phyloP scores from a whole-genome alignment of 2,329 filamentous ascomycete genomes.

The Talaromyces atroroseus region DNA sequence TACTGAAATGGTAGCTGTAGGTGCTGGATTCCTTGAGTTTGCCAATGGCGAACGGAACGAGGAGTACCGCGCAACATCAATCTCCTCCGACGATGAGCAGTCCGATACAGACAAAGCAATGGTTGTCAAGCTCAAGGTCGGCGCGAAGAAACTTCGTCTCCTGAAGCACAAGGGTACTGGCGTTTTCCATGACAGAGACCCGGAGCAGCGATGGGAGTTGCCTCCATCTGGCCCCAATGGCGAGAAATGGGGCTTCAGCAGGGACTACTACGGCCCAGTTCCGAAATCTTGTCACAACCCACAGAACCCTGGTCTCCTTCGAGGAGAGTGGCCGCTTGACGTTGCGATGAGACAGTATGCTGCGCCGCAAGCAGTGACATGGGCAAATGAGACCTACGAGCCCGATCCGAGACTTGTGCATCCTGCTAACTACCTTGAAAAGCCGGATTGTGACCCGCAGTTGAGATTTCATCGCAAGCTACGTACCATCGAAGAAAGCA shows the following conservation, averaged over 20 bases:
- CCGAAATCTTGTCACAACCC: slow-evolving; percentile 5
- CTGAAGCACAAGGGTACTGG: slow-evolving; percentile 12
- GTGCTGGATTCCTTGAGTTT: slow-evolving; percentile 11
- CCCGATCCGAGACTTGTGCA: slow-evolving; percentile 13
- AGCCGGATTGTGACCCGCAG: slow-evolving; percentile 7
- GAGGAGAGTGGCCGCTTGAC: slow-evolving; percentile 12
- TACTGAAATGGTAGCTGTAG: slow-evolving; percentile 3
- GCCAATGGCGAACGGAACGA: neutral
- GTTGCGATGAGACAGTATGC: slow-evolving; percentile 13
- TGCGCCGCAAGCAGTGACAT: slow-evolving; percentile 12
- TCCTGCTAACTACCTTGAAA: slow-evolving; percentile 10
- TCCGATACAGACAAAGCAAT: neutral
- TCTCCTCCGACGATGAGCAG: neutral
- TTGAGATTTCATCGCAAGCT: slow-evolving; percentile 10
- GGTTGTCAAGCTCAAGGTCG: slow-evolving; percentile 7
- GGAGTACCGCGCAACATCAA: neutral
- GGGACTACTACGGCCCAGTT: slow-evolving; percentile 12
- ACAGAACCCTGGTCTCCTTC: slow-evolving; percentile 10
- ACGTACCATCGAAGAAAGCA: slow-evolving; percentile 4
- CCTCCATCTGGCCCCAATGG: slow-evolving; percentile 6
- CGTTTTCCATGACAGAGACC: slow-evolving; percentile 11
- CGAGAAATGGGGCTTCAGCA: slow-evolving; percentile 12
- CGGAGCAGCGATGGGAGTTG: slow-evolving; percentile 11
- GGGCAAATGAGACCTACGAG: slow-evolving; percentile 10
- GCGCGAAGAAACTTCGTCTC: neutral